Conservation (phyloP, 305 asterid genomes). For the Fraxinus baroniana region DNA sequence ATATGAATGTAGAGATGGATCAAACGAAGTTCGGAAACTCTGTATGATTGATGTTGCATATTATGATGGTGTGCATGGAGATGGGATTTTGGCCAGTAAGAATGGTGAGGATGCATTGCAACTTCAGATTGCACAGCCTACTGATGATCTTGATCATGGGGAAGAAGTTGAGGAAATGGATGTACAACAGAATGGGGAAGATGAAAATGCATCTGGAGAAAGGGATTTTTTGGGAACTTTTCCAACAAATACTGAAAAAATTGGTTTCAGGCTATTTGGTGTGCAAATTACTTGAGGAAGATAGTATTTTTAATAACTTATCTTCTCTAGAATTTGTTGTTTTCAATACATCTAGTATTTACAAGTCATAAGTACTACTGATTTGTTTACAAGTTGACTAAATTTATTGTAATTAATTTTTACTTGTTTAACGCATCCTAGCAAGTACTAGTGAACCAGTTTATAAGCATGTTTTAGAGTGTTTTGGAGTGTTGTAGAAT, state of each 20-base stretch:
- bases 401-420: not conserved
- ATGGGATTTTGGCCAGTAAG: not conserved
- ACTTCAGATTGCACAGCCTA: not conserved
- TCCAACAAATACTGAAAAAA: not conserved
- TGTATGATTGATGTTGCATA: slow-evolving; percentile 42
- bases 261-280: slow-evolving; percentile 32
- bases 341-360: not conserved
- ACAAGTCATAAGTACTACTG: not conserved
- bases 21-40: slow-evolving; percentile 16
- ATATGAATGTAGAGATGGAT: slow-evolving; percentile 28
- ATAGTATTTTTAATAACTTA: not conserved
- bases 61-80: not conserved
- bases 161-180: slow-evolving; percentile 3
- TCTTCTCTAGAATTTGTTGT: not conserved
- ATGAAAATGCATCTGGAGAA: not conserved
- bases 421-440: not conserved
- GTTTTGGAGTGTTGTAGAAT: not conserved
- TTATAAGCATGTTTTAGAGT: not conserved
- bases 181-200: not conserved
- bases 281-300: slow-evolving; percentile 26
- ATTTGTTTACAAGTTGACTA: not conserved
- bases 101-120: not conserved
- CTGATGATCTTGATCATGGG: not conserved
- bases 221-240: not conserved
- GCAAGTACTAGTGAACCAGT: not conserved